These are phyloP conservation scores for Kwoniella sp. DNA, from an alignment of 768 basidiomycete genomes.

Conservation along the genomic window DNA sequence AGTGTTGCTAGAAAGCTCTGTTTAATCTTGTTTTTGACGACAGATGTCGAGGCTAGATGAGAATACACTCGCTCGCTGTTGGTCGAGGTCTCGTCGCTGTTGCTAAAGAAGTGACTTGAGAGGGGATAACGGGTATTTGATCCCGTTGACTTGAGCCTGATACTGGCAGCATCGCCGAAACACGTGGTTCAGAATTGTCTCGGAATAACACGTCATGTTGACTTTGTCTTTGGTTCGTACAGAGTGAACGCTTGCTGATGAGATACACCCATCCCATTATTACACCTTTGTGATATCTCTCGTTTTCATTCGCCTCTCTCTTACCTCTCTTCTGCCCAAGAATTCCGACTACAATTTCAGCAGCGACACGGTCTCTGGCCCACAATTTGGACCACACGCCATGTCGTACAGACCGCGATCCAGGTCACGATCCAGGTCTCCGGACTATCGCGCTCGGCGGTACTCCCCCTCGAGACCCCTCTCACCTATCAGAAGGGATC, in stretches of 20 bases:
- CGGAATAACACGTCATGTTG: slow-evolving; percentile 17
- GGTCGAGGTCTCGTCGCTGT: slow-evolving; percentile 2
- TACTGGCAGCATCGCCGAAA: not conserved
- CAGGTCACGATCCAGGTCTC: slow-evolving; percentile 31
- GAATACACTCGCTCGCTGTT: slow-evolving; percentile 8
- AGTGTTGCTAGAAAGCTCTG: not conserved
- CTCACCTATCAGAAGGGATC: slow-evolving; percentile 19
- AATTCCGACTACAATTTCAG: no score
- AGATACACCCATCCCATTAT: no score
- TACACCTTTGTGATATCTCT: no score
- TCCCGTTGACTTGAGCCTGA: slow-evolving; percentile 4
- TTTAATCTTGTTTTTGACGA: slow-evolving; percentile 2
- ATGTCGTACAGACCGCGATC: slow-evolving; percentile 35
- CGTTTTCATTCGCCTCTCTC: no score
- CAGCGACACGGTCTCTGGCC: no score
- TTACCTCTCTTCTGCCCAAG: no score
- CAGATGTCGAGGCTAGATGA: not conserved
- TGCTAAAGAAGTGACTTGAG: not conserved
- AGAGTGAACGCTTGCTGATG: no score
- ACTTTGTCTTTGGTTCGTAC: not conserved
- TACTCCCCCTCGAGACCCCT: slow-evolving; percentile 45
- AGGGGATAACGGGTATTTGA: slow-evolving; percentile 9
- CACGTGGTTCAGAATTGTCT: not conserved
- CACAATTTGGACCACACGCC: not conserved
- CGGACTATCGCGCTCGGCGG: slow-evolving; percentile 34